phyloP scores from a whole-genome alignment of 2,329 filamentous ascomycete species.

The Salinomyces thailandicus region DNA sequence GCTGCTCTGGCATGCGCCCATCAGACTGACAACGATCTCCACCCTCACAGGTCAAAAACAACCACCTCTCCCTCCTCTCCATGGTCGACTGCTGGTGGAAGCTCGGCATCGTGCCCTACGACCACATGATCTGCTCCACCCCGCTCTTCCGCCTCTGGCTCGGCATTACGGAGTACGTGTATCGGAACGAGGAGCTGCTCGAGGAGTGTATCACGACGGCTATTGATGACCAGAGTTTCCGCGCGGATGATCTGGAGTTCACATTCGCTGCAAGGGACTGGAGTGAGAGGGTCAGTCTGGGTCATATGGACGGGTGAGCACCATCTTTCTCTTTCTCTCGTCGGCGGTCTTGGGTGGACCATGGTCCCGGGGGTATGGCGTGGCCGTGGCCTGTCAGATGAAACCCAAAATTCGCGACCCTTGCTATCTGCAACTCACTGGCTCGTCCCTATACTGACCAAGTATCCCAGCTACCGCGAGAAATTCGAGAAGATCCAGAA shows the following conservation, averaged over 20 bases:
- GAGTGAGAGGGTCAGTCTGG: slow-evolving; percentile 85
- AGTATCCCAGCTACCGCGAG: slow-evolving; percentile 57
- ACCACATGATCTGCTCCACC: slow-evolving; percentile 99
- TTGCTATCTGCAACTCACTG: too few species aligned
- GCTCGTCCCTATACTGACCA: not conserved
- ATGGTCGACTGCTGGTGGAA: slow-evolving; percentile 99
- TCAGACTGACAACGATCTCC: too few species aligned
- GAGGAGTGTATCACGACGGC: slow-evolving; percentile 70
- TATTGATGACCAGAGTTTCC: slow-evolving; percentile 79
- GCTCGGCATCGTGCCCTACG: slow-evolving; percentile 86
- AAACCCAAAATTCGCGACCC: too few species aligned
- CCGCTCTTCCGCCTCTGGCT: slow-evolving; percentile 94
- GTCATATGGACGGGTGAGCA: slow-evolving; percentile 85
- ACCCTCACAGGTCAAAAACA: slow-evolving; percentile 69
- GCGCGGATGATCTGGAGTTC: slow-evolving; percentile 94
- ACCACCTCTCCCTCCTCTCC: slow-evolving; percentile 82
- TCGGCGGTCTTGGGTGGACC: not conserved
- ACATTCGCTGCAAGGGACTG: slow-evolving; percentile 93
- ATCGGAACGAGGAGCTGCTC: slow-evolving; percentile 69
- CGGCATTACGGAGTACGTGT: slow-evolving; percentile 93
- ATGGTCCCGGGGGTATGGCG: not conserved
- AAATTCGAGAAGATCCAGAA: slow-evolving; percentile 81
- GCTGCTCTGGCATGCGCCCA: too few species aligned
- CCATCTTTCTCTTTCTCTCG: too few species aligned
- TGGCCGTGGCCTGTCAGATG: too few species aligned